Base-by-base conservation (phyloP, 2,329 filamentous ascomycete genomes). In the Chrysosporium queenslandicum region DNA sequence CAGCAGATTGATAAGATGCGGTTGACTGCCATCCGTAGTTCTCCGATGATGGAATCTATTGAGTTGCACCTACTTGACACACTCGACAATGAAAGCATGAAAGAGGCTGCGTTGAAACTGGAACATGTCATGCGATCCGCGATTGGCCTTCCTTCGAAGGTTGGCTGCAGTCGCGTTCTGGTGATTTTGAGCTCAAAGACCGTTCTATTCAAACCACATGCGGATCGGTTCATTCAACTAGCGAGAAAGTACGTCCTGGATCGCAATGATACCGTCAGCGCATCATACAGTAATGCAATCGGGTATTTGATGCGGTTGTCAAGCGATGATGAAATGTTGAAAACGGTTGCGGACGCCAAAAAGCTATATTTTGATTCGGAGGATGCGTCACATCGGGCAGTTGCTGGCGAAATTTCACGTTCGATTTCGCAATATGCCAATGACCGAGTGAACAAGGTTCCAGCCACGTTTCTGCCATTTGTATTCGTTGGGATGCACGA, bases 71-170 rank as follows among this genome's bases (percentile, higher is more conserved):
- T 71, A 48, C 78, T 98, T 29, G 88, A 95, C 55, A 82, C 87
- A 49, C 76, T 94, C 1, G 88, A 97, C 63, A 82, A 81, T 5
- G 71, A 75, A 3, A 83, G 85, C n/a, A 91, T 96, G 81, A 77
- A 77, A 42, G 76, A 82, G 18, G 75, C 96, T 8, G 81, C 83
- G 32, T 81, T 83, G 1, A 79, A 75, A 41, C 76, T 98, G 0
- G 85, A 92, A 65, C 77, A 78, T 27, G 83, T 86, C 0, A 87
- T 97, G 68, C 92, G 91, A 65, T 82, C 79, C 23, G 87, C 90
- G 1, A 82, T 98, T 34, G 91, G 90, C 1, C 82, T 97, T 70
- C 91, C 91, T 1, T 94, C 89, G 0, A 97, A 97, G 71, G 85
- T 97, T 45, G 92, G 89, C 34, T 94, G 89, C 62, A 86, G 85